These are phyloP conservation scores for Pochonia chlamydosporia DNA, from an alignment of 2,329 filamentous ascomycete species.

Conservation along the genomic window DNA sequence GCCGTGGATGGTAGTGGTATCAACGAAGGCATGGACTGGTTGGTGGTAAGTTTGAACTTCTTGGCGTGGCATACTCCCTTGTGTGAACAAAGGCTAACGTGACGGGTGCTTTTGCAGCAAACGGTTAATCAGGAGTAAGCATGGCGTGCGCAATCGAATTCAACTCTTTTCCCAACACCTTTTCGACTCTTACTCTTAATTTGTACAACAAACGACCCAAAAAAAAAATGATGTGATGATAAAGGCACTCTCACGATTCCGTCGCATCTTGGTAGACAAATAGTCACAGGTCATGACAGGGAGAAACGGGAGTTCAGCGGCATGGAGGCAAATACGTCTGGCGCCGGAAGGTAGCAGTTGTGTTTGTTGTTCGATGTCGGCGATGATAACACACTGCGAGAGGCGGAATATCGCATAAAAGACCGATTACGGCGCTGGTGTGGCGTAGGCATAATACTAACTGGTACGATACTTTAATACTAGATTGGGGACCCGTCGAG, in stretches of 20 bases:
- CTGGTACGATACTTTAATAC: neutral
- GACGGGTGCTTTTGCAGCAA: constrained; percentile 26
- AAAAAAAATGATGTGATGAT: constrained; percentile 23
- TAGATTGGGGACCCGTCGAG: neutral
- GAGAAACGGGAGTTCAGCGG: constrained; percentile 8
- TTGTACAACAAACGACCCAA: constrained; percentile 30
- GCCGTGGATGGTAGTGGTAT: constrained; percentile 94
- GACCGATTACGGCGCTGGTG: neutral
- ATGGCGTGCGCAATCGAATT: constrained; percentile 2
- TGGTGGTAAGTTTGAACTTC: constrained; percentile 82
- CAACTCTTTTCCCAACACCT: neutral
- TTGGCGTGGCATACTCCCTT: too few species aligned
- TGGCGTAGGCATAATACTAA: constrained; percentile 1
- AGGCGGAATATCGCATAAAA: neutral
- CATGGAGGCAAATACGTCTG: neutral
- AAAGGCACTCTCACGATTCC: constrained; percentile 9
- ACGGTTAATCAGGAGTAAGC: constrained; percentile 28
- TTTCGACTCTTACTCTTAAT: constrained; percentile 15
- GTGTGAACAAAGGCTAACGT: too few species aligned
- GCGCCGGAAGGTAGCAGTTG: neutral
- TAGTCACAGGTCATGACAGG: constrained; percentile 12
- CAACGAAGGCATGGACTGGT: constrained; percentile 97
- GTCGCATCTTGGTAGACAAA: constrained; percentile 22
- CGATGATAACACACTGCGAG: neutral
- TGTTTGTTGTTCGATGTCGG: neutral